Evolutionary conservation across 805 yeast genomes (phyloP).

Genomic region (Candida fluviatilis): DNA sequence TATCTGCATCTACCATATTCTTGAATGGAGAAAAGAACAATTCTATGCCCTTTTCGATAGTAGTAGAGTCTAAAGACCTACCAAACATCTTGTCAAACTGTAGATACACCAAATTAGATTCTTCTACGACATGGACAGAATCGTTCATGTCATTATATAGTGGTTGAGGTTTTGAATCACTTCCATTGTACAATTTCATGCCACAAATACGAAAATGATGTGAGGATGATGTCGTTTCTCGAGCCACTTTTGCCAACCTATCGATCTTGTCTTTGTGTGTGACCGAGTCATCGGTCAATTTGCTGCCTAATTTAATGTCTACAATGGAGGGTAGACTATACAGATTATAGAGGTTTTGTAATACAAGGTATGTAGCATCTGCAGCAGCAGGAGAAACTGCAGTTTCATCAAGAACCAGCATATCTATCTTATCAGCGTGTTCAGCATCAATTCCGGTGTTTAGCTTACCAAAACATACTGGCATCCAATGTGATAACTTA

Average conservation of each 20-base stretch:
- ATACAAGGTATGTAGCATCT: constrained; percentile 47
- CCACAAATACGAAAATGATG: constrained; percentile 82
- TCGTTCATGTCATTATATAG: constrained; percentile 14
- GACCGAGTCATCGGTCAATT: constrained; percentile 62
- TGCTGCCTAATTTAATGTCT: constrained; percentile 79
- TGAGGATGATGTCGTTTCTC: constrained; percentile 75
- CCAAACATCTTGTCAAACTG: constrained; percentile 70
- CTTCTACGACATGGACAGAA: constrained; percentile 12
- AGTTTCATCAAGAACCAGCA: background rate
- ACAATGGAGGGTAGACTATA: constrained; percentile 64
- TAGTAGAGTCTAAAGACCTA: constrained; percentile 44
- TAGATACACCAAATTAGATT: constrained; percentile 38
- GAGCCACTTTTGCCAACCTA: constrained; percentile 61
- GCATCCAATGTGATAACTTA: constrained; percentile 53
- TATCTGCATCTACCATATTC: constrained; percentile 11
- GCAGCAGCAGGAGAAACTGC: background rate
- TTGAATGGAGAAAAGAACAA: constrained; percentile 41
- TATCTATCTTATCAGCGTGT: background rate
- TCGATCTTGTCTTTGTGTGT: constrained; percentile 50
- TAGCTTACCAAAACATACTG: constrained; percentile 59
- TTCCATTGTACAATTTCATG: constrained; percentile 51
- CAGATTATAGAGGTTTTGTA: constrained; percentile 66
- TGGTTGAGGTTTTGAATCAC: constrained; percentile 10
- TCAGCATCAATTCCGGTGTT: constrained; percentile 33
- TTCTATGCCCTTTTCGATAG: constrained; percentile 42